Base-by-base conservation (phyloP, 2,329 filamentous ascomycete genomes). In the Epichloe elymi region DNA sequence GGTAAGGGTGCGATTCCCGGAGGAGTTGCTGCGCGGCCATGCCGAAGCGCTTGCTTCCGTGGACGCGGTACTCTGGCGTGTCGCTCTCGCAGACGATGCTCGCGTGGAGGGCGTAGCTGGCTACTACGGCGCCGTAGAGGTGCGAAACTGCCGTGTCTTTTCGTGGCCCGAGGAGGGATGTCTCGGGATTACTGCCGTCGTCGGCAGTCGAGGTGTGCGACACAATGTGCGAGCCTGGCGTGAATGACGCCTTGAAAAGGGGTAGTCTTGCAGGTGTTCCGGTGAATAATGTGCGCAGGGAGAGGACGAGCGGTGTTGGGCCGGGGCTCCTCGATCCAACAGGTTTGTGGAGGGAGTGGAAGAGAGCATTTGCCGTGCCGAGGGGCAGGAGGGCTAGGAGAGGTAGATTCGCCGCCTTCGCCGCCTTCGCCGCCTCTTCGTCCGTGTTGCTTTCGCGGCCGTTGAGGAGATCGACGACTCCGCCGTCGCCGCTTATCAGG, bases 71-170 rank as follows among this genome's bases (percentile, higher is more conserved):
- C 56, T 81, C 84, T 0, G 79, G 72, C 0, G 90, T 94, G 65
- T 97, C 91, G 65, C 86, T 93, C 69, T 96, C 89, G 59, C 87
- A 89, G 20, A 97, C 88, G 3, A 97, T 75, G 41, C 84, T 82
- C 33, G 90, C 87, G 62, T 97, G 91, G 61, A 97, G 81, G 19
- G 86, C 91, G 77, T 94, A 95, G 65, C 86, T 93, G 43, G 83
- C 84, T 2, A 97, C 90, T 20, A 96, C 88, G 23, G 85, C 85
- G 26, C 88, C 90, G 59, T 85, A 78, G 23, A 85, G 70, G 44
- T 67, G 63, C 0, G 63, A 60, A 4, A 73, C 65, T 1, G 57
- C 52, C 10, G 65, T 60, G 35, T 65, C 58, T n/a, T 65, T 51
- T 46, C 65, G 64, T 26, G 23, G 23, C 3, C 58, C 53, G 6